Base-by-base conservation (phyloP, 176 grass and related monocot species). In the Carex parvula region DNA sequence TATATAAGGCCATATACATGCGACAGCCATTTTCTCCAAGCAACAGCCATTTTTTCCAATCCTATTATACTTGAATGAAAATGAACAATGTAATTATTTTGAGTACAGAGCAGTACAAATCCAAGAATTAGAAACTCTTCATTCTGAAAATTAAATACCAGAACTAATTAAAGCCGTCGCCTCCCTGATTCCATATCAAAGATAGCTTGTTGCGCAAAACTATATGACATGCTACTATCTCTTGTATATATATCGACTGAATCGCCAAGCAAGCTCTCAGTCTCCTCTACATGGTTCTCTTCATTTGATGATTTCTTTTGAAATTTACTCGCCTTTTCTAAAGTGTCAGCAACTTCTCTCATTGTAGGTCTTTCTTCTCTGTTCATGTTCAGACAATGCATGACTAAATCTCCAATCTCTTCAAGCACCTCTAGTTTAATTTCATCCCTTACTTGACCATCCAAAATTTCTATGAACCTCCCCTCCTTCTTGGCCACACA, bases 311-410 rank as follows among this genome's bases (percentile, higher is more conserved):
- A 81, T 11, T 92, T 16, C 0, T 71, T 54, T 63, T 88, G 84
- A 72, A 86, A 83, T 79, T 87, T 91, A 84, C 87, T 85, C 5
- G 87, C 42, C 56, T 70, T 85, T 29, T 89, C 84, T 5, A 93
- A 73, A 6, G 56, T 90, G 3, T 96, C 85, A 0, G 91, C 89
- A 6, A 84, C 87, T 86, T 88, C 94, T 57, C 84, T 90, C 94
- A 93, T 96, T 3, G 64, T 77, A 0, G 94, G 94, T 22, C 94
- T 80, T 83, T 91, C 91, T 35, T 93, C 85, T 6, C 94, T 79
- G 13, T 54, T 91, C 75, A 96, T 69, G 61, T 64, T 91, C 54
- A 93, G 53, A 80, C 94, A 93, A 58, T 64, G 84, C 79, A 91
- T 71, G 10, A 92, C 70, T 0, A 96, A 86, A 13, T 91, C 68